phyloP scores from a whole-genome alignment of 257 asterid species.

The Rhazya stricta region DNA sequence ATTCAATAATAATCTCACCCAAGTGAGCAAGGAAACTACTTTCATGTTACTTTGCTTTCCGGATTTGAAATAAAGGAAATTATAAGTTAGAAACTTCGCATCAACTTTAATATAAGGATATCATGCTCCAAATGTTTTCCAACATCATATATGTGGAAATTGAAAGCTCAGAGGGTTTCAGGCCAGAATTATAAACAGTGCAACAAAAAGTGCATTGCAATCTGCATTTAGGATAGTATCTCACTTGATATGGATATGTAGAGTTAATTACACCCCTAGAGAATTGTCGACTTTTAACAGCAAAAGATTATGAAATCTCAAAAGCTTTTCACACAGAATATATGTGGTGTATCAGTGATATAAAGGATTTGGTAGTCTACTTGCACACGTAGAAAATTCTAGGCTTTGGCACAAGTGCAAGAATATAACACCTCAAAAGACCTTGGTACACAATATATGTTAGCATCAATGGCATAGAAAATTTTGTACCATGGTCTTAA shows the following conservation, averaged over 20 bases:
- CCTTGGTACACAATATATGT: not conserved
- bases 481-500: not conserved
- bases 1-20: not conserved
- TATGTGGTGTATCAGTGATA: not conserved
- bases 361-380: not conserved
- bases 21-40: not conserved
- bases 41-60: not conserved
- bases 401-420: not conserved
- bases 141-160: not conserved
- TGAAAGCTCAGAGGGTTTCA: not conserved
- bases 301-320: not conserved
- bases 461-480: too few species aligned
- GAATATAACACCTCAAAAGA: not conserved
- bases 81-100: not conserved
- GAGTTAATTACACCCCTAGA: not conserved
- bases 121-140: not conserved
- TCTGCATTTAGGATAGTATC: not conserved
- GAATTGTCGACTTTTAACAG: not conserved
- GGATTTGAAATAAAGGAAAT: not conserved
- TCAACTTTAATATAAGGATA: not conserved
- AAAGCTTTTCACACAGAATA: not conserved
- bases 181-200: not conserved
- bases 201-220: not conserved
- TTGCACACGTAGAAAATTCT: not conserved
- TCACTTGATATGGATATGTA: not conserved